These are phyloP conservation scores for Chaetomiaceae sp. DNA, from an alignment of 2,329 filamentous ascomycete genomes.

Conservation along the genomic window DNA sequence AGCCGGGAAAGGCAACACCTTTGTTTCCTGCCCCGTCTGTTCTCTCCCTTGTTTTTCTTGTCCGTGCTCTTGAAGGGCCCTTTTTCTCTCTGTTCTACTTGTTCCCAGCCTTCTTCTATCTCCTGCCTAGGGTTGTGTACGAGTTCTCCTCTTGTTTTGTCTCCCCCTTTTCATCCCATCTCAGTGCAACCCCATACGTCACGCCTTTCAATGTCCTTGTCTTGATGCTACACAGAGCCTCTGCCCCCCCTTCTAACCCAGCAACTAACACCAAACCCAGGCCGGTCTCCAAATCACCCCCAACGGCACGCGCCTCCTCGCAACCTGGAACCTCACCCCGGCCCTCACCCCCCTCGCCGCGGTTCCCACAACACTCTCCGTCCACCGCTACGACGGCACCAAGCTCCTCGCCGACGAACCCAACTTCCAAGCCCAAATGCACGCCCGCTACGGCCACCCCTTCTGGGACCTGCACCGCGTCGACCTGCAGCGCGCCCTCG, in stretches of 20 bases:
- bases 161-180: too few species aligned
- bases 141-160: too few species aligned
- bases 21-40: too few species aligned
- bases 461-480: conserved; percentile 46
- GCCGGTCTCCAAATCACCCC: conserved; percentile 28
- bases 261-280: neutral
- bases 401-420: conserved; percentile 27
- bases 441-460: conserved; percentile 28
- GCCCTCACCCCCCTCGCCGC: conserved; percentile 21
- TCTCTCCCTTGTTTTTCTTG: too few species aligned
- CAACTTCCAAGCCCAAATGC: conserved; percentile 23
- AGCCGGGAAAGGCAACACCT: too few species aligned
- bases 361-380: conserved; percentile 23
- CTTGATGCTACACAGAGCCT: neutral
- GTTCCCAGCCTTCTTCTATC: too few species aligned
- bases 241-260: neutral
- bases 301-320: conserved; percentile 27
- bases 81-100: too few species aligned
- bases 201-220: too few species aligned
- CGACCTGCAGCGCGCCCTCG: conserved; percentile 39
- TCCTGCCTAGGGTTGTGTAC: too few species aligned
- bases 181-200: too few species aligned
- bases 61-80: too few species aligned
- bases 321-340: conserved; percentile 21
- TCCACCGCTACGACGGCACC: conserved; percentile 27